Evolutionary conservation across 2,329 filamentous ascomycete species (phyloP).

Genomic region (Penicillium capsulatum): DNA sequence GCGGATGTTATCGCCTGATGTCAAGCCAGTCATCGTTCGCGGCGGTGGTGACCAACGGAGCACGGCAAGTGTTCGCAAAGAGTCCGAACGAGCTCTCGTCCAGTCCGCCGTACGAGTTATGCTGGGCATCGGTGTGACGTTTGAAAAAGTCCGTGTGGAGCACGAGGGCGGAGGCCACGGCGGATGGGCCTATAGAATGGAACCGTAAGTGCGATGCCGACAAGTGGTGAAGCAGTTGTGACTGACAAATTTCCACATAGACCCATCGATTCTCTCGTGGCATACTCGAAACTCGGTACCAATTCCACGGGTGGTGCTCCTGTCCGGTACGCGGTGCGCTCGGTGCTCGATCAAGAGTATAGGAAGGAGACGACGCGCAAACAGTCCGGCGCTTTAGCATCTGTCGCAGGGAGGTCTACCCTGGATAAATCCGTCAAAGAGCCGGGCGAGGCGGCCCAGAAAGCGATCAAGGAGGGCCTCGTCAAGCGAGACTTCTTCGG

Average conservation of each 20-base stretch:
- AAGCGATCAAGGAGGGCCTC: constrained; percentile 30
- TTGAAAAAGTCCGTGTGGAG: constrained; percentile 78
- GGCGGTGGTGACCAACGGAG: constrained; percentile 61
- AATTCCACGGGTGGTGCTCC: constrained; percentile 58
- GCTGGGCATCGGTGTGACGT: constrained; percentile 72
- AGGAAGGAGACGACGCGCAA: constrained; percentile 65
- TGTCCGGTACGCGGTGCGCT: constrained; percentile 85
- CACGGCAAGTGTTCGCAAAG: constrained; percentile 81
- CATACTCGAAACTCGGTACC: constrained; percentile 54
- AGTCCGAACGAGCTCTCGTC: constrained; percentile 77
- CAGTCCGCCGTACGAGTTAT: constrained; percentile 75
- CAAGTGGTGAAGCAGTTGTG: not conserved
- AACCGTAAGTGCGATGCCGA: constrained; percentile 64
- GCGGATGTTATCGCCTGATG: constrained; percentile 78
- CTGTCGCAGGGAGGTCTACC: constrained; percentile 23
- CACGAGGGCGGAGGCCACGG: constrained; percentile 57
- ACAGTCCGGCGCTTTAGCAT: constrained; percentile 55
- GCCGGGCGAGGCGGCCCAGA: constrained; percentile 25
- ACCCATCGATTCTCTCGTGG: constrained; percentile 70
- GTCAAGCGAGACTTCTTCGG: constrained; percentile 84
- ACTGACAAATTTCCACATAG: constrained; percentile 30
- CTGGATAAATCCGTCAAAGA: constrained; percentile 30
- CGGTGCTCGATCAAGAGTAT: constrained; percentile 89
- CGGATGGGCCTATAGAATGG: constrained; percentile 88
- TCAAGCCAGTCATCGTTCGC: constrained; percentile 85